A percentile compares a stretch with the other conserved stretches of the same genome.
Evolutionary conservation across 225 moss, liverwort and hornwort genomes (phyloP).

Genomic region (Pseudoscleropodium purum): DNA sequence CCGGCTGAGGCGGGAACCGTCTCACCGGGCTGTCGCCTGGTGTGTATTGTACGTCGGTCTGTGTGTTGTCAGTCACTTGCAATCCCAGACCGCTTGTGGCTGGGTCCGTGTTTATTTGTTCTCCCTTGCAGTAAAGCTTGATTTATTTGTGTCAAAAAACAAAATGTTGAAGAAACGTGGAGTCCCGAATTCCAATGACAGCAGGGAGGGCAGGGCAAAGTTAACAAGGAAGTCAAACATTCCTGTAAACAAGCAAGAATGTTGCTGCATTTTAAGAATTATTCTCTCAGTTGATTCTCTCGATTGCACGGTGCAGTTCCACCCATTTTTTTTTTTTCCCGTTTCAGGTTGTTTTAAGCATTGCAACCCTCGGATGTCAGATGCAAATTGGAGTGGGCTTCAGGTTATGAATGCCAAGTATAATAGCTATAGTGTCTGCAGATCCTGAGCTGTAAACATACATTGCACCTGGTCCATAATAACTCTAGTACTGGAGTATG

Average conservation of each 20-base stretch:
- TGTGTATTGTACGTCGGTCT: too few relatives aligned
- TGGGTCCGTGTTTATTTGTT: too few relatives aligned
- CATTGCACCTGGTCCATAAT: background rate
- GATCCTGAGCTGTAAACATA: background rate
- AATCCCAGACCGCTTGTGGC: too few relatives aligned
- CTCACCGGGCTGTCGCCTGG: too few relatives aligned
- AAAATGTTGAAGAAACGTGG: background rate
- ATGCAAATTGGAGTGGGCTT: background rate
- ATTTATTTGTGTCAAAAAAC: too few relatives aligned
- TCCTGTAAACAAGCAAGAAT: background rate
- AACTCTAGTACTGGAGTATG: background rate
- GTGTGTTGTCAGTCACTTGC: too few relatives aligned
- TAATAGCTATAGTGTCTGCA: background rate
- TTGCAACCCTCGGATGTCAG: background rate
- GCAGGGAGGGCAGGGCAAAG: background rate
- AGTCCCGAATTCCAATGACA: background rate
- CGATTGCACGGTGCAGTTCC: background rate
- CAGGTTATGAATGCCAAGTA: background rate
- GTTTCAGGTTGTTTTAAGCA: background rate
- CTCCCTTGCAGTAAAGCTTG: too few relatives aligned
- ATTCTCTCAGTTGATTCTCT: background rate
- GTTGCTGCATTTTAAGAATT: background rate
- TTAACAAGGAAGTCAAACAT: background rate
- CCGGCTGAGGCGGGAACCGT: too few relatives aligned
- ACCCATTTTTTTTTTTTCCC: too few relatives aligned